Evolutionary conservation across 2,329 filamentous ascomycete species (phyloP).

Genomic region (Colletotrichum viniferum): DNA sequence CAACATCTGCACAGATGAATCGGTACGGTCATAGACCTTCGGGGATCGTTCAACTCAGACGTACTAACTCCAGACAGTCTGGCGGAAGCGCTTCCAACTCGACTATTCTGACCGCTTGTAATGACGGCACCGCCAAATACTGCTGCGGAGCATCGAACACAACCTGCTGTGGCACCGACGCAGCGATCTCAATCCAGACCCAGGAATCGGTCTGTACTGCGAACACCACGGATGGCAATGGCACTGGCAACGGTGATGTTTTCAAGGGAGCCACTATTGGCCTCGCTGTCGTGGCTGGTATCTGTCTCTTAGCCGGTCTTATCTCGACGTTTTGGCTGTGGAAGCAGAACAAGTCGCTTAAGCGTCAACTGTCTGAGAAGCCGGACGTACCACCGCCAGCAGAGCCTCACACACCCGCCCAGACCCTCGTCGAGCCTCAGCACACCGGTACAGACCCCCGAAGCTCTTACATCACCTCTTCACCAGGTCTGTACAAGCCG

Average conservation of each 20-base stretch:
- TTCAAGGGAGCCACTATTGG: conserved; percentile 30
- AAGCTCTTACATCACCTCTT: not conserved
- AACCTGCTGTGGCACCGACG: conserved; percentile 31
- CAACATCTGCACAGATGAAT: conserved; percentile 28
- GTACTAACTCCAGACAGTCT: not conserved
- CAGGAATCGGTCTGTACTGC: conserved; percentile 24
- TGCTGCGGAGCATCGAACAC: conserved; percentile 34
- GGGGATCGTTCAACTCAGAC: not conserved
- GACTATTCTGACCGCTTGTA: conserved; percentile 13
- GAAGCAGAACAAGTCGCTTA: conserved; percentile 25
- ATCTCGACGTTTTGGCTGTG: conserved; percentile 23
- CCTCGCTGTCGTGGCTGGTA: conserved; percentile 26
- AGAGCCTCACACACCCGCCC: not conserved
- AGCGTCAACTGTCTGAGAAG: conserved; percentile 14
- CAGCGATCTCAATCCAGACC: conserved; percentile 25
- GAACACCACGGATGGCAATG: not conserved
- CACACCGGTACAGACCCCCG: not conserved
- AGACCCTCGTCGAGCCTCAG: not conserved
- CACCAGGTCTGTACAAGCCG: conserved; percentile 3
- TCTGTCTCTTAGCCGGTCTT: conserved; percentile 19
- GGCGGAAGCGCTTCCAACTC: not conserved
- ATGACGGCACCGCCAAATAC: conserved; percentile 30
- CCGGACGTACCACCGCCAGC: not conserved
- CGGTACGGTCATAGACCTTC: not conserved
- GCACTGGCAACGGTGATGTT: not conserved